Conservation (phyloP, 1,284 basidiomycete genomes). For the Marasmius tenuissimus region DNA sequence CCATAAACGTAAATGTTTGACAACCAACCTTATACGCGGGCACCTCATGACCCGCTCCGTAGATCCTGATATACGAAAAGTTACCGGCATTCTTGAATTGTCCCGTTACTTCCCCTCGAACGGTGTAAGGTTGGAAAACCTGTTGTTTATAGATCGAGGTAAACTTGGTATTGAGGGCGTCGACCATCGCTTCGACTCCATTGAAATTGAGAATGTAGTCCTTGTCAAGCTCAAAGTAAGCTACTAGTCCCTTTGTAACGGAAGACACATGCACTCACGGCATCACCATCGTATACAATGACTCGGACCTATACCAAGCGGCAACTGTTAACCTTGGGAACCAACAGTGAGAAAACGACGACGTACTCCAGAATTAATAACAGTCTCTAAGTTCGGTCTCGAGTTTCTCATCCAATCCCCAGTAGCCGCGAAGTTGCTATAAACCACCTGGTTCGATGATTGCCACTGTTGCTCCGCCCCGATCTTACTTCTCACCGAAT, state of each 20-base stretch:
- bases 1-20: neutral
- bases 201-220: slow-evolving; percentile 62
- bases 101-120: slow-evolving; percentile 48
- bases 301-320: slow-evolving; percentile 33
- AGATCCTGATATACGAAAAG: slow-evolving; percentile 59
- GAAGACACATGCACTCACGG: slow-evolving; percentile 32
- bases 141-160: slow-evolving; percentile 36
- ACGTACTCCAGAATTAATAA: slow-evolving; percentile 59
- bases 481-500: slow-evolving; percentile 36
- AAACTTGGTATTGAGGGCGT: slow-evolving; percentile 42
- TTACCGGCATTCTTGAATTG: slow-evolving; percentile 61
- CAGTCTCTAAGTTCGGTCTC: slow-evolving; percentile 51
- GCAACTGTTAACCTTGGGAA: neutral
- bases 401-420: slow-evolving; percentile 69
- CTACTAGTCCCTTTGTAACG: neutral
- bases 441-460: slow-evolving; percentile 45
- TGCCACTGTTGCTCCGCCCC: slow-evolving; percentile 53
- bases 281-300: slow-evolving; percentile 56
- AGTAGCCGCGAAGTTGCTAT: slow-evolving; percentile 49
- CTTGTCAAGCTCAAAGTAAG: slow-evolving; percentile 20
- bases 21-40: slow-evolving; percentile 43
- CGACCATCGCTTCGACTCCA: slow-evolving; percentile 65
- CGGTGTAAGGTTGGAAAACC: slow-evolving; percentile 47
- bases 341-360: neutral
- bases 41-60: slow-evolving; percentile 53